These are phyloP conservation scores for Pleurotus citrinopileatus DNA, from an alignment of 768 basidiomycete species.

Conservation along the genomic window DNA sequence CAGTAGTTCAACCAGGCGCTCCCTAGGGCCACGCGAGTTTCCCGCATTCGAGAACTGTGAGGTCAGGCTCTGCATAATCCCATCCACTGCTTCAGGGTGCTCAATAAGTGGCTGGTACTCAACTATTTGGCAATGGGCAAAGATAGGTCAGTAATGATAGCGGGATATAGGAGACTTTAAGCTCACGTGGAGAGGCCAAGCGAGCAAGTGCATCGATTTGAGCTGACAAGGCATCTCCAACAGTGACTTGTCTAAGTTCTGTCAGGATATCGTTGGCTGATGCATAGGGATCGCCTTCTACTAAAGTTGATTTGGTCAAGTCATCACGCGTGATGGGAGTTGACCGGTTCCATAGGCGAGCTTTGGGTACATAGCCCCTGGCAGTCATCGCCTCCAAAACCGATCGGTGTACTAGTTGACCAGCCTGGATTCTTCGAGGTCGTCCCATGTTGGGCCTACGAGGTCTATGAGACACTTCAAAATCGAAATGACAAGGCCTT, in stretches of 20 bases:
- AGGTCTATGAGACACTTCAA: background rate
- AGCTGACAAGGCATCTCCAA: background rate
- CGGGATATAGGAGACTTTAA: background rate
- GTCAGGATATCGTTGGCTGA: background rate
- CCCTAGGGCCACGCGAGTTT: background rate
- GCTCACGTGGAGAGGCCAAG: background rate
- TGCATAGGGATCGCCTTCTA: background rate
- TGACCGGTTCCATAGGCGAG: background rate
- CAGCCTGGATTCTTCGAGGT: background rate
- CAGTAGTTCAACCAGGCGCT: background rate
- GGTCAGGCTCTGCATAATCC: background rate
- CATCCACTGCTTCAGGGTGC: background rate
- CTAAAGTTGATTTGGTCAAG: background rate
- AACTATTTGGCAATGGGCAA: background rate
- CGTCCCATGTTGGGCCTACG: background rate
- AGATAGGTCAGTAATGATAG: background rate
- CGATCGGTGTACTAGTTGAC: conserved; percentile 11
- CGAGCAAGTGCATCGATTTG: no score
- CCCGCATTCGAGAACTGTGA: background rate
- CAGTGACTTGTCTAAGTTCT: background rate
- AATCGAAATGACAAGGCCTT: background rate
- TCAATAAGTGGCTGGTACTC: background rate
- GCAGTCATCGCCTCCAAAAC: background rate
- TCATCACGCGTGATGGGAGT: background rate
- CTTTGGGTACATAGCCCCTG: background rate